Evolutionary conservation across 192 early-diverging fungal species (phyloP).

Genomic region (Physocladia obscura): DNA sequence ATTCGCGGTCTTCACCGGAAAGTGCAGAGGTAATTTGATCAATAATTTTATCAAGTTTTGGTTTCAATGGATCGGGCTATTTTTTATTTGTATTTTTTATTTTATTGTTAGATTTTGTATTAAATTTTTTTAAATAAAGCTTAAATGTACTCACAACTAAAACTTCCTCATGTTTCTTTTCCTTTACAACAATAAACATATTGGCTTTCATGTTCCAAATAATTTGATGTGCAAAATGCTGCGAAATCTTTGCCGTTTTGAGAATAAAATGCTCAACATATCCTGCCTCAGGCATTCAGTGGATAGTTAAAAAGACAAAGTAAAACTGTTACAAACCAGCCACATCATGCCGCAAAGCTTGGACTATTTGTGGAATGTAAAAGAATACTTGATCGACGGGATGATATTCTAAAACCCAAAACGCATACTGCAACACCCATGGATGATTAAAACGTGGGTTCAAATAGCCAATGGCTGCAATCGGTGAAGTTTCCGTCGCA

Average conservation of each 20-base stretch:
- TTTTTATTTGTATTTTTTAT: not conserved
- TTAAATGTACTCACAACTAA: constrained; percentile 34
- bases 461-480: constrained; percentile 80
- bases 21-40: constrained; percentile 72
- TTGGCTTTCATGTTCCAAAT: constrained; percentile 99
- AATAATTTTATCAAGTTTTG: constrained; percentile 85
- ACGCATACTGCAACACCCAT: constrained; percentile 92
- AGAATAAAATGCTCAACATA: constrained; percentile 96
- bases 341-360: constrained; percentile 85
- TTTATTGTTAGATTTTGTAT: no score
- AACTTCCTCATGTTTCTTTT: constrained; percentile 37
- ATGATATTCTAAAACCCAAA: constrained; percentile 85
- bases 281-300: constrained; percentile 41
- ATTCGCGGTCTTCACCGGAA: constrained; percentile 83
- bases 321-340: constrained; percentile 40
- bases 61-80: constrained; percentile 82
- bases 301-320: not conserved
- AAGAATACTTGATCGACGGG: constrained; percentile 96
- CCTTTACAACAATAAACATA: constrained; percentile 76
- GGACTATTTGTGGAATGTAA: constrained; percentile 97
- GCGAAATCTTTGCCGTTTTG: constrained; percentile 87
- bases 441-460: constrained; percentile 57
- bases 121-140: no score
- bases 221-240: constrained; percentile 99
- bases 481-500: constrained; percentile 88